Evolutionary conservation across 768 basidiomycete genomes (phyloP), one percentile per base, ranked within the genome.

Genomic region (Kwoniella shandongensis): DNA sequence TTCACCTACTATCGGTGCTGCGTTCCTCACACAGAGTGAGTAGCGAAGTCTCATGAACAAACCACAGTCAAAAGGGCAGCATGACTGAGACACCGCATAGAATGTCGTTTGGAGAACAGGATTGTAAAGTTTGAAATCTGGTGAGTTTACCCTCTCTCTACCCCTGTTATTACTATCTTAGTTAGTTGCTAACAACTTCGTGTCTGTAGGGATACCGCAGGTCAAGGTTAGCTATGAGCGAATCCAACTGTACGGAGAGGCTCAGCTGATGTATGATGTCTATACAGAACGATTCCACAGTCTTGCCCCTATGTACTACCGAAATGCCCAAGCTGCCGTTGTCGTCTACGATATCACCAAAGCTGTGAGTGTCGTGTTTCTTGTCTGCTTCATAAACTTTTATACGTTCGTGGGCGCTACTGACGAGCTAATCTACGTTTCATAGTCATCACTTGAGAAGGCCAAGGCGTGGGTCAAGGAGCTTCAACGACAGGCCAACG

Each of bases 381-480:
- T n/a, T 30, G 40, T 36, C 35, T 17, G 8, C 35, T 17, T 36
- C 35, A 8, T 8, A n/a, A n/a, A n/a, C n/a, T n/a, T n/a, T n/a
- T n/a, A n/a, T n/a, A n/a, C n/a, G n/a, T n/a, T n/a, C n/a, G n/a
- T n/a, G n/a, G n/a, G n/a, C n/a, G n/a, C n/a, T 47, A 20, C 46
- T 49, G 54, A 41, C 46, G 18, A 40, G 32, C 10, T 35, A n/a
- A 26, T 18, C 17, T 20, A 23, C 50, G 10, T 36, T 25, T 38
- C 23, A 11, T 39, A 78, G 42, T 83, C 88, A 55, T 94, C 91
- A 70, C 82, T 99, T 57, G 94, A 98, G 78, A 98, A 98, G 78
- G 96, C 96, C 52, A 97, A 98, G 81, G 91, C 93, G 27, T 99
- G 96, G 96, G 92, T 99, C 57, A 97, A 96, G 80, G 96, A 99